Evolutionary conservation across 495 filamentous ascomycete genomes (phyloP).

Genomic region (Talaromyces nanjingensis): DNA sequence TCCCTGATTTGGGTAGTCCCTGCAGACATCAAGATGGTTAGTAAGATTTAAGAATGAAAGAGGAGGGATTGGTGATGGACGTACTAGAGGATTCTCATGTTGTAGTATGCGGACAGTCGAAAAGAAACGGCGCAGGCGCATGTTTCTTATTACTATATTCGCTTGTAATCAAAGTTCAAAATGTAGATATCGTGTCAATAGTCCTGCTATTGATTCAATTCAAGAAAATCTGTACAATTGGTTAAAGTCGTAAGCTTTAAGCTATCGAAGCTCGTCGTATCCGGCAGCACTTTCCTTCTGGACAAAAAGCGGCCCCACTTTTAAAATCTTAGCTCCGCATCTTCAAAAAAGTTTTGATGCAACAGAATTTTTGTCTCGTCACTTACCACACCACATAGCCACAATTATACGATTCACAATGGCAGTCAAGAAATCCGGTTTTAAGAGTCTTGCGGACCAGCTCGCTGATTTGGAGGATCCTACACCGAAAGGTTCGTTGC

Average conservation of each 20-base stretch:
- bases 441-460: conserved; percentile 53
- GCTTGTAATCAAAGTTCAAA: not conserved
- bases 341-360: conserved; percentile 8
- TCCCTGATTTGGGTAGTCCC: conserved; percentile 77
- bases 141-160: not conserved
- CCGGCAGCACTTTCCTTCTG: conserved; percentile 7
- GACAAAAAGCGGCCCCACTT: not conserved
- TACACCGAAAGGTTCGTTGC: conserved; percentile 48
- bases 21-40: conserved; percentile 20
- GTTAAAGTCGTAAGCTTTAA: too few species aligned
- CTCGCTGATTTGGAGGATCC: conserved; percentile 58
- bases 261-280: not conserved
- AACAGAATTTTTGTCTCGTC: not conserved
- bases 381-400: not conserved
- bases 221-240: not conserved
- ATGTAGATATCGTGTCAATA: not conserved
- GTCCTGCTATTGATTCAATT: not conserved
- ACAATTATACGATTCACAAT: conserved; percentile 14
- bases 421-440: conserved; percentile 17
- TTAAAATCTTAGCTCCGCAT: conserved; percentile 7
- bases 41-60: not conserved
- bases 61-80: conserved; percentile 7
- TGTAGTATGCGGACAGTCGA: conserved; percentile 53
- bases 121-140: conserved; percentile 39
- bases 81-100: conserved; percentile 93